Evolutionary conservation across 2,329 filamentous ascomycete species (phyloP), one percentile per base, ranked within the genome.

Genomic region (Trichoderma sp.): DNA sequence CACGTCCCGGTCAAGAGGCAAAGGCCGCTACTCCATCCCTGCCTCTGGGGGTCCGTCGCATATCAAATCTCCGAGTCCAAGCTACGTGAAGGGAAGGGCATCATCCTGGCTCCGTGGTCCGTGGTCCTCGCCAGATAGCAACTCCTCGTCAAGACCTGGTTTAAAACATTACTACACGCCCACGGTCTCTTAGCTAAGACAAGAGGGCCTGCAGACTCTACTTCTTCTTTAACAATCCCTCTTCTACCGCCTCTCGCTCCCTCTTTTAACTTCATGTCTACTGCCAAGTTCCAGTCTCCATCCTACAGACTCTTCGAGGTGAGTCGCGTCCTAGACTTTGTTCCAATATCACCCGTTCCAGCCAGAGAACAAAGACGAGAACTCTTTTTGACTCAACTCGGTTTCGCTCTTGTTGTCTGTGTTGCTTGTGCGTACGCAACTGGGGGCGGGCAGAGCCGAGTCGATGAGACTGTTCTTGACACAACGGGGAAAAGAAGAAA

Each of bases 281-380:
- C 60, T 75, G 76, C 78, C 74, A 85, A 84, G 79, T 83, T 84
- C 74, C 81, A 82, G 72, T 82, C 81, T 73, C 78, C 81, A 72
- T 75, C 81, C 69, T 85, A 85, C 76, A 85, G 84, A 78, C 79
- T 84, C 75, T 85, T 83, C 74, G 83, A 86, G 79, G 83, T 86
- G 75, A 84, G 84, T 83, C 76, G 68, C 69, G 72, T 70, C 71
- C 69, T 66, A 73, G 71, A 77, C 72, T 67, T 67, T 75, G 73
- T 72, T 75, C 70, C 72, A 73, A 69, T 68, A 59, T 64, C 39
- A 7, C 26, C 39, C 41, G 34, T 28, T 47, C 39, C 14, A 3
- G 34, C 34, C 34, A 39, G 26, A 24, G 39, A 55, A 44, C 30
- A 54, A 41, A 47, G 56, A 48, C 15, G 47, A 41, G 24, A 6